Evolutionary conservation across 1,284 basidiomycete species (phyloP).

Genomic region (Trichosporon sp.): DNA sequence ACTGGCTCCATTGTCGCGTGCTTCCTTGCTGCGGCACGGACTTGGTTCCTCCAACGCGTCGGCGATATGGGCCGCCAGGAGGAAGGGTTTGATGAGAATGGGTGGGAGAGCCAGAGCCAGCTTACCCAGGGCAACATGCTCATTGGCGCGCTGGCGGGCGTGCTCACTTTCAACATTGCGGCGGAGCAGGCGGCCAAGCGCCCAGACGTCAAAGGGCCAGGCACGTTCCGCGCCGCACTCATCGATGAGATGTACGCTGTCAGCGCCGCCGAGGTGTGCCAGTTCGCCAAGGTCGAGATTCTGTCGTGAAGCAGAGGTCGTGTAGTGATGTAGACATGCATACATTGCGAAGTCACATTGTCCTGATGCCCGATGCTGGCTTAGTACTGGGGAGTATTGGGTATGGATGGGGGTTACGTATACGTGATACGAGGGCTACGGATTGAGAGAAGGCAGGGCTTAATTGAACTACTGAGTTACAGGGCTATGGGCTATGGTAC

Average conservation of each 20-base stretch:
- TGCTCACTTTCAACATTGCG: slow-evolving; percentile 79
- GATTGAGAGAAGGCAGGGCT: not conserved
- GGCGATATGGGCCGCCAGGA: slow-evolving; percentile 27
- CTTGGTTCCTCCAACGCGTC: slow-evolving; percentile 37
- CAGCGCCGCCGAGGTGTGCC: slow-evolving; percentile 62
- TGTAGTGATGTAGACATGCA: slow-evolving; percentile 2
- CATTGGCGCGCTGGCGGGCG: slow-evolving; percentile 71
- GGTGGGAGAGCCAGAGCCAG: slow-evolving; percentile 44
- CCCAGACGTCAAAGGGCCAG: slow-evolving; percentile 74
- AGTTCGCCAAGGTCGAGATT: slow-evolving; percentile 61
- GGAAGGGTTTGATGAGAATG: not conserved
- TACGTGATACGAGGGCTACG: not conserved
- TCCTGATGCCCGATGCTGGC: not conserved
- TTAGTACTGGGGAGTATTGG: not conserved
- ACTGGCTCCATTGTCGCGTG: slow-evolving; percentile 61
- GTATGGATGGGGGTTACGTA: not conserved
- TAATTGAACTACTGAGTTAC: not conserved
- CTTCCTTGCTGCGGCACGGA: slow-evolving; percentile 72
- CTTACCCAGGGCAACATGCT: slow-evolving; percentile 74
- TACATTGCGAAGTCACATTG: slow-evolving; percentile 11
- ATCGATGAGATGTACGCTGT: slow-evolving; percentile 78
- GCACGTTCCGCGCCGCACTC: slow-evolving; percentile 82
- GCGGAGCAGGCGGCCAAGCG: slow-evolving; percentile 76
- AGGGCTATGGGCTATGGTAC: not conserved
- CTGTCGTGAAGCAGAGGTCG: slow-evolving; percentile 15